Evolutionary conservation across 2,329 filamentous ascomycete species (phyloP), one percentile per base, ranked within the genome.

Genomic region (Fusarium sterilihyphosum): DNA sequence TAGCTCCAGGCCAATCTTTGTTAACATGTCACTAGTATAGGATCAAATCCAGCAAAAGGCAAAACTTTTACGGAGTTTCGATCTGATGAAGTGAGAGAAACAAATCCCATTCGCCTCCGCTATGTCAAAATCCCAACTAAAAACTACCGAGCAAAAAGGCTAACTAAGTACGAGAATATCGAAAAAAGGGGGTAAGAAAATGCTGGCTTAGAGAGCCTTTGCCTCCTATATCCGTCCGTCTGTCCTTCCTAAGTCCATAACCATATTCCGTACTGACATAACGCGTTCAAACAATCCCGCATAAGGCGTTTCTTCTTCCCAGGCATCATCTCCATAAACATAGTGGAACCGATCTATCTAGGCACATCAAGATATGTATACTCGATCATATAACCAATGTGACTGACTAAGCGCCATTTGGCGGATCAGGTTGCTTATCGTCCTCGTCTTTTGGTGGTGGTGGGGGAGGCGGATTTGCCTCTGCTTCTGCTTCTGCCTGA

Each of bases 101-200:
- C 64, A 54, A 71, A 68, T 67, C 78, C 79, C 73, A 74, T 81
- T 81, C 80, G 78, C 80, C 78, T 80, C 78, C 78, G 79, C 80
- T 81, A 82, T 81, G 78, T 78, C 76, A 61, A 63, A 65, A 76
- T 58, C 50, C 67, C 70, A 67, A 61, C 47, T 63, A 61, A 65
- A 61, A 73, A 69, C 71, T 70, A 68, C 70, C 70, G 44, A 60
- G 43, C 50, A 66, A 67, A 64, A 61, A 67, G 52, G 57, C 33
- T 52, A 60, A 60, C 52, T 52, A 73, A 68, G 64, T 74, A 70
- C 57, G 38, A 67, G 65, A 60, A 70, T 73, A 75, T 73, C 52
- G 38, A 70, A 73, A 71, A 76, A 64, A 49, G 47, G 44, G 44
- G 49, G 22, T 59, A 64, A 50, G 40, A 70, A 46, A 65, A 61